phyloP scores from a whole-genome alignment of 352 stramenopile species.

The Phytopythium mirpurense region DNA sequence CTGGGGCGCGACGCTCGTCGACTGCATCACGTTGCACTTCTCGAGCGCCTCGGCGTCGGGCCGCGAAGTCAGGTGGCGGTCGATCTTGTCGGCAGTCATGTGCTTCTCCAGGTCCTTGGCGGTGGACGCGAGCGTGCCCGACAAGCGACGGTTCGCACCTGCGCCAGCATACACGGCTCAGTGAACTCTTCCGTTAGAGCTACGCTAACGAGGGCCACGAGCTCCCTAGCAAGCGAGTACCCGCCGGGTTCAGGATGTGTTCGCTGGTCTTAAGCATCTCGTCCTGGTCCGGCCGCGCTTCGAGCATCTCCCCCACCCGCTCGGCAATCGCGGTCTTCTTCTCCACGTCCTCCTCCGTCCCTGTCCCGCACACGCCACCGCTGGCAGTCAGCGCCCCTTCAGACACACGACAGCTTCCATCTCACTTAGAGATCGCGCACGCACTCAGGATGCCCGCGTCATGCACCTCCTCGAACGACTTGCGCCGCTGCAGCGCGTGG shows the following conservation, averaged over 20 bases:
- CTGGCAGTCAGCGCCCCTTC: neutral
- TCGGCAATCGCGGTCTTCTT: slow-evolving; percentile 33
- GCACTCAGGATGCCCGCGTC: slow-evolving; percentile 39
- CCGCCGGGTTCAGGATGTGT: slow-evolving; percentile 44
- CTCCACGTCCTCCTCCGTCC: slow-evolving; percentile 32
- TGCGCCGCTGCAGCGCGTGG: slow-evolving; percentile 30
- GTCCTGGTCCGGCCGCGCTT: slow-evolving; percentile 36
- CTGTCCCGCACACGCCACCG: slow-evolving; percentile 6
- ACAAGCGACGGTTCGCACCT: slow-evolving; percentile 32
- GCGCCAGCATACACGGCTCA: neutral
- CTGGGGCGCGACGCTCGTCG: slow-evolving; percentile 40
- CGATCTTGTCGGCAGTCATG: slow-evolving; percentile 62
- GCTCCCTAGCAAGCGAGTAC: slow-evolving; percentile 5
- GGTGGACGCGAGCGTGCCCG: slow-evolving; percentile 31
- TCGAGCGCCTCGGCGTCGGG: slow-evolving; percentile 54
- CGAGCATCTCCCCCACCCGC: slow-evolving; percentile 37
- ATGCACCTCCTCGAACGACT: slow-evolving; percentile 42
- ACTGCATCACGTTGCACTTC: slow-evolving; percentile 49
- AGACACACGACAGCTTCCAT: neutral
- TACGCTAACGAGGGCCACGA: too few species aligned
- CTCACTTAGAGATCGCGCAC: too few species aligned
- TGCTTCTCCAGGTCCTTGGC: slow-evolving; percentile 44
- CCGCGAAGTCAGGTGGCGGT: slow-evolving; percentile 50
- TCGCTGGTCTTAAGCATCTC: slow-evolving; percentile 46
- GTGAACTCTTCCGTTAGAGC: too few species aligned